Percentiles rank a stretch among this genome's conserved stretches.
These are phyloP conservation scores for Halenospora varia DNA, from an alignment of 495 filamentous ascomycete species.

Conservation along the genomic window DNA sequence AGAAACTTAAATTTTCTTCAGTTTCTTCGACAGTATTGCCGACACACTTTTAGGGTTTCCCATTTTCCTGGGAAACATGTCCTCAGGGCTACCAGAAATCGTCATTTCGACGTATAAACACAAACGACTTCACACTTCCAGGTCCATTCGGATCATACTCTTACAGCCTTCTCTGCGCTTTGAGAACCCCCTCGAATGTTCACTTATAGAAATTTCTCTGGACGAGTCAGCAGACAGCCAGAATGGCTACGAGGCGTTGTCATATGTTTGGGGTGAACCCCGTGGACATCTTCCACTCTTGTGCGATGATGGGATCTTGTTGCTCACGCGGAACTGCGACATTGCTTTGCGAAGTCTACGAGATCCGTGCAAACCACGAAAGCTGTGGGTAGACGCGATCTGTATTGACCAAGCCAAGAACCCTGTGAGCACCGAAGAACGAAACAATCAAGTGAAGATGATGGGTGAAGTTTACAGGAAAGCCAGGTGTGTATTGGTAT, in stretches of 20 bases:
- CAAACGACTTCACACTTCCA: too few species aligned
- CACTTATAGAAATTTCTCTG: too few species aligned
- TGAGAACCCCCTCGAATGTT: too few species aligned
- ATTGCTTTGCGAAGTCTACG: background rate
- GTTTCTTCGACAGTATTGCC: too few species aligned
- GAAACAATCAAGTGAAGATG: background rate
- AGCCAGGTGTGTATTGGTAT: background rate
- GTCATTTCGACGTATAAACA: too few species aligned
- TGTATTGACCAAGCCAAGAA: background rate
- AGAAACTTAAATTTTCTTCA: too few species aligned
- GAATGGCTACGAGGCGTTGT: background rate
- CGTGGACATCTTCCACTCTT: background rate
- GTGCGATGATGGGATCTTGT: background rate
- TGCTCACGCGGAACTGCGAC: background rate
- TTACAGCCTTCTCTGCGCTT: too few species aligned
- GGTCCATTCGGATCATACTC: too few species aligned
- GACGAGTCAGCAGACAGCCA: too few species aligned
- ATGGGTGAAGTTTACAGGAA: background rate
- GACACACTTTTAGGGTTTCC: too few species aligned
- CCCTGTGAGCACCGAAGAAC: background rate
- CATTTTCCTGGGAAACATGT: too few species aligned
- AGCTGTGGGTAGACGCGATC: background rate
- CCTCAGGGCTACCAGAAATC: too few species aligned
- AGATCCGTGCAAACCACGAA: background rate
- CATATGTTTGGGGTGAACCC: background rate